A percentile compares a stretch with the other conserved stretches of the same genome.
phyloP scores from a whole-genome alignment of 108 stramenopile species.

The Nitzschia sp. region DNA sequence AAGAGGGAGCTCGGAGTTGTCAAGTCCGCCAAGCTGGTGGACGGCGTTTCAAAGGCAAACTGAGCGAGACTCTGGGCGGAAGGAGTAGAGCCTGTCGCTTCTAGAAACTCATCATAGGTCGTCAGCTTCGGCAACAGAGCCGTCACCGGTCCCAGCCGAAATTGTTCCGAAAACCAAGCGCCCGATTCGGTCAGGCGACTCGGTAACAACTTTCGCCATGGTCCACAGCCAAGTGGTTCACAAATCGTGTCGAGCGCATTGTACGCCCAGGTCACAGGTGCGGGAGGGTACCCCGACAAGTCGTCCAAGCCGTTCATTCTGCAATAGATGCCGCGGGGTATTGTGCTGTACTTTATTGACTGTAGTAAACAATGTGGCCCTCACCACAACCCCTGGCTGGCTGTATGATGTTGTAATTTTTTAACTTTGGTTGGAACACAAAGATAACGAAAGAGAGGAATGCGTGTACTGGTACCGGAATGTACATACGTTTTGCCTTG shows the following conservation, averaged over 20 bases:
- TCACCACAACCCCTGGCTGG: no score
- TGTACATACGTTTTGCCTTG: no score
- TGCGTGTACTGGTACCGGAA: no score
- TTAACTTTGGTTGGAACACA: no score
- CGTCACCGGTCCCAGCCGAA: slow-evolving; percentile 6
- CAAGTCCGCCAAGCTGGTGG: slow-evolving; percentile 46
- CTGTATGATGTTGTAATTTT: no score
- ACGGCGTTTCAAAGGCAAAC: slow-evolving; percentile 57
- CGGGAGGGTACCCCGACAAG: slow-evolving; percentile 35
- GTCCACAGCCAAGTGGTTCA: slow-evolving; percentile 27
- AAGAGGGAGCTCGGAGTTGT: slow-evolving; percentile 38
- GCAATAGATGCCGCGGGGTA: no score
- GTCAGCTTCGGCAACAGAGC: slow-evolving; percentile 22
- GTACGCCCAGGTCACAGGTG: slow-evolving; percentile 34
- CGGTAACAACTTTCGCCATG: slow-evolving; percentile 33
- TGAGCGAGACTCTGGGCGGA: slow-evolving; percentile 19
- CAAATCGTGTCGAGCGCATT: slow-evolving; percentile 33
- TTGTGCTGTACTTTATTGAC: no score
- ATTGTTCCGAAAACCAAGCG: slow-evolving; percentile 32
- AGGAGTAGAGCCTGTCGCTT: not conserved
- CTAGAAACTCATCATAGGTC: slow-evolving; percentile 21
- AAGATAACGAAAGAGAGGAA: no score
- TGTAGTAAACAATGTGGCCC: no score
- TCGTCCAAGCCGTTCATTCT: no score
- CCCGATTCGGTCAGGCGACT: slow-evolving; percentile 3